These are phyloP conservation scores for Xylaria sp. DNA, from an alignment of 2,329 filamentous ascomycete species.

Conservation along the genomic window DNA sequence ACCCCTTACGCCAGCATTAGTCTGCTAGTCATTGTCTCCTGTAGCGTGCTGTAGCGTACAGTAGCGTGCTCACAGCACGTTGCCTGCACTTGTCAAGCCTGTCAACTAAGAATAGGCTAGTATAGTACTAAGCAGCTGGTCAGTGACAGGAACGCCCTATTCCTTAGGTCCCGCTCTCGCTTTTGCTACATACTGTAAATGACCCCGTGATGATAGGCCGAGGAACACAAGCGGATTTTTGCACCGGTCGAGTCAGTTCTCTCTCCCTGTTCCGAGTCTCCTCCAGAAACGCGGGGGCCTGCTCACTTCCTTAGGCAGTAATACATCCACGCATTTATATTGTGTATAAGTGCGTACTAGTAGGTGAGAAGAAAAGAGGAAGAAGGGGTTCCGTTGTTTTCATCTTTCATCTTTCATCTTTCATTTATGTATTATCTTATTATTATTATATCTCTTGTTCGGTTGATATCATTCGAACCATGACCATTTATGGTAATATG, in stretches of 20 bases:
- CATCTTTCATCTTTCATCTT: too few relatives aligned
- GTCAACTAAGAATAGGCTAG: conserved; percentile 33
- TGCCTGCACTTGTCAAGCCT: conserved; percentile 23
- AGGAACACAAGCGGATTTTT: conserved; percentile 7
- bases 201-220: conserved; percentile 11
- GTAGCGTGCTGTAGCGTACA: conserved; percentile 13
- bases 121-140: conserved; percentile 6
- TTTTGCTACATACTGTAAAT: not conserved
- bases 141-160: conserved; percentile 2
- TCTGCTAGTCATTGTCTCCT: not conserved
- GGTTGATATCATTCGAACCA: not conserved
- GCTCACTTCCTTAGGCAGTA: not conserved
- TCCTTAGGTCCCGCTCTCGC: conserved; percentile 12
- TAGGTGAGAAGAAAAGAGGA: not conserved
- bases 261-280: conserved; percentile 16
- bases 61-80: conserved; percentile 5
- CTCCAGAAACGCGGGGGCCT: conserved; percentile 1
- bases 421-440: too few relatives aligned
- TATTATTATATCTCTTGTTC: too few relatives aligned
- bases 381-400: not conserved
- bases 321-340: not conserved
- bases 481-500: not conserved
- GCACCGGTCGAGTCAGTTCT: conserved; percentile 27
- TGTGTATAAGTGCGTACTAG: not conserved
- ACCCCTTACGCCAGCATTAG: conserved; percentile 23